Base-by-base conservation (phyloP, 1,139 yeast genomes). In the Scheffersomyces stambukii region DNA sequence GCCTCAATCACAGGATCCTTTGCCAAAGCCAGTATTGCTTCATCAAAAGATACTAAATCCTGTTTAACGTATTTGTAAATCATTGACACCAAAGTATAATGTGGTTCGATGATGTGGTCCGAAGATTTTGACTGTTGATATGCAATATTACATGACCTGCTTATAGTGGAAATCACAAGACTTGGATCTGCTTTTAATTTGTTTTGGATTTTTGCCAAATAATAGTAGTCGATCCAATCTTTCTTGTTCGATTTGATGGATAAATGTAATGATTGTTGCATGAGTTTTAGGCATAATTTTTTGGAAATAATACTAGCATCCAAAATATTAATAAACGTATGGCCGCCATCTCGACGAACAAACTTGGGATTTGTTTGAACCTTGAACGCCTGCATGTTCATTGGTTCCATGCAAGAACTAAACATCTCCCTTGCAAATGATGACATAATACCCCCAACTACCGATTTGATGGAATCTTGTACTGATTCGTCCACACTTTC, bases 101-200 rank as follows among this genome's bases (percentile, higher is more conserved):
- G 85, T 0, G 95, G 89, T 44, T 85, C 95, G 22, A 85, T 54
- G 4, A 77, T 59, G 1, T 68, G 65, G 26, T 77, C 91, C 4
- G 59, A 48, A 5, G 59, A 62, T 9, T 17, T 8, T 64, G 37
- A 2, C 14, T 30, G 24, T n/a, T n/a, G n/a, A 15, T 38, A 31
- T 27, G 77, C 64, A 18, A 29, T 23, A 6, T 21, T 15, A 23
- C 48, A 39, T 0, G 85, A 54, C 18, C 48, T 49, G 7, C 60
- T 25, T 9, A 76, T 45, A 3, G 71, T 52, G 0, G 59, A 57
- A 8, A 77, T 35, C 0, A 71, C 68, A 2, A 47, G 35, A 0
- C 40, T 24, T 0, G 64, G 49, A 10, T 52, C 44, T 4, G 46
- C 45, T 0, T 52, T 45, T 16, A 71, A 49, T 41, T 83, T 81